Percentiles rank a stretch among this genome's conserved stretches.
Conservation (phyloP, 768 basidiomycete species). For the Rhizopogon vulgaris region DNA sequence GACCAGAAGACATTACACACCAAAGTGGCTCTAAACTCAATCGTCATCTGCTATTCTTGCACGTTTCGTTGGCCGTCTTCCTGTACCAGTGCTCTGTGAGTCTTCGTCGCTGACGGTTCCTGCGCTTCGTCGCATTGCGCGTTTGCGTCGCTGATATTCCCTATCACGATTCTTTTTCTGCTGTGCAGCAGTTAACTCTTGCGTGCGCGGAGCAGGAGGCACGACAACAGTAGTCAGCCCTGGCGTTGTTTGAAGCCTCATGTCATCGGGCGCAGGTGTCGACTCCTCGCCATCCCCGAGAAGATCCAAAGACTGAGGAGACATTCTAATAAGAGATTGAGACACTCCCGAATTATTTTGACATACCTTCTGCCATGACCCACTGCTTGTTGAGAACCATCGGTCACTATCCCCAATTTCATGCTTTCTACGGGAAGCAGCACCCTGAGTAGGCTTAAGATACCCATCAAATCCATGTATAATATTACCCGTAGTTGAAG, state of each 20-base stretch:
- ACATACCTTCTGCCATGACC: slow-evolving; percentile 66
- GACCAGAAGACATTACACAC: slow-evolving; percentile 1
- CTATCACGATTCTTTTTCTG: slow-evolving; percentile 75
- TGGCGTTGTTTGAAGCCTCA: slow-evolving; percentile 58
- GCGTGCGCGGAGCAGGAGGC: slow-evolving; percentile 62
- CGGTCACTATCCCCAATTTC: slow-evolving; percentile 76
- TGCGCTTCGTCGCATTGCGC: slow-evolving; percentile 56
- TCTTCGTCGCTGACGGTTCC: slow-evolving; percentile 75
- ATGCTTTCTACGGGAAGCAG: slow-evolving; percentile 51
- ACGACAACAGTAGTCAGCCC: slow-evolving; percentile 74
- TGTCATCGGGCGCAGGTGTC: slow-evolving; percentile 59
- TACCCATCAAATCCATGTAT: slow-evolving; percentile 86
- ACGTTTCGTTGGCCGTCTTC: slow-evolving; percentile 63
- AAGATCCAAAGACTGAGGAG: slow-evolving; percentile 66
- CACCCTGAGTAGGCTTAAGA: slow-evolving; percentile 63
- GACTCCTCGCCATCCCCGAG: slow-evolving; percentile 64
- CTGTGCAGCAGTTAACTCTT: slow-evolving; percentile 65
- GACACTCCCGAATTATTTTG: neutral
- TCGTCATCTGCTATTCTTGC: slow-evolving; percentile 65
- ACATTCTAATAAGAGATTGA: slow-evolving; percentile 5
- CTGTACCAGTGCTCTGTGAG: slow-evolving; percentile 35
- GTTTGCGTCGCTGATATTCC: slow-evolving; percentile 75
- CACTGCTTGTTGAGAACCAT: slow-evolving; percentile 77
- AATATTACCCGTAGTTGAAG: slow-evolving; percentile 80
- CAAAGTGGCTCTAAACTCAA: slow-evolving; percentile 19